Conservation (phyloP, 1,139 yeast species). For the Geotrichum siamense region DNA sequence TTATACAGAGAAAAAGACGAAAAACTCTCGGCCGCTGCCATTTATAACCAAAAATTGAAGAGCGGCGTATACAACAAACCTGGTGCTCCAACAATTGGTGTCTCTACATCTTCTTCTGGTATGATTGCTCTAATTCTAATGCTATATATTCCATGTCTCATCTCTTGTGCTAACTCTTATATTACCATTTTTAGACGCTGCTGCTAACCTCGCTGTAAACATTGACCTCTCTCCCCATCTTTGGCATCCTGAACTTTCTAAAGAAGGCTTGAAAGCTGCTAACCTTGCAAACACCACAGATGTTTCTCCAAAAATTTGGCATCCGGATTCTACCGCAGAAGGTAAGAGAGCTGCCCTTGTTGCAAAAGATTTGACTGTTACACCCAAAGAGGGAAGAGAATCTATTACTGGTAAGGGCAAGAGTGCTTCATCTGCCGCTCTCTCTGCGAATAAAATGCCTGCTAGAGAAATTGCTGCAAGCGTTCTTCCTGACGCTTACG, state of each 20-base stretch:
- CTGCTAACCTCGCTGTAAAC: conserved; percentile 36
- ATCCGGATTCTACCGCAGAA: conserved; percentile 28
- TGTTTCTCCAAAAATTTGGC: conserved; percentile 31
- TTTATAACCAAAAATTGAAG: conserved; percentile 68
- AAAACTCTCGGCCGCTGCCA: conserved; percentile 37
- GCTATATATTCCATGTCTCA: neutral
- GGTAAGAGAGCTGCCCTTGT: conserved; percentile 47
- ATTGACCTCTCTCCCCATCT: conserved; percentile 33
- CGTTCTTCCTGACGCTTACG: conserved; percentile 35
- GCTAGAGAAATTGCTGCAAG: conserved; percentile 34
- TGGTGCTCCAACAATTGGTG: conserved; percentile 62
- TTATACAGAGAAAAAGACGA: conserved; percentile 17
- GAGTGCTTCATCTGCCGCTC: conserved; percentile 29
- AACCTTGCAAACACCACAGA: conserved; percentile 31
- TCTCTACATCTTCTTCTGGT: conserved; percentile 35
- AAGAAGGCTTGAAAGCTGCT: conserved; percentile 37
- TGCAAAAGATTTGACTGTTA: conserved; percentile 33
- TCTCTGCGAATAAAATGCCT: conserved; percentile 28
- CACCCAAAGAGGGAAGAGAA: conserved; percentile 16
- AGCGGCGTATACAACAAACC: conserved; percentile 73
- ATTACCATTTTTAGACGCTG: conserved; percentile 25
- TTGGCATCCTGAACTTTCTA: conserved; percentile 33
- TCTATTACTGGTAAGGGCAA: conserved; percentile 17
- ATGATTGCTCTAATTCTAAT: conserved; percentile 3
- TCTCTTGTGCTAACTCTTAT: neutral